phyloP scores from a whole-genome alignment of 345 rosid species.

The Acer campestre region DNA sequence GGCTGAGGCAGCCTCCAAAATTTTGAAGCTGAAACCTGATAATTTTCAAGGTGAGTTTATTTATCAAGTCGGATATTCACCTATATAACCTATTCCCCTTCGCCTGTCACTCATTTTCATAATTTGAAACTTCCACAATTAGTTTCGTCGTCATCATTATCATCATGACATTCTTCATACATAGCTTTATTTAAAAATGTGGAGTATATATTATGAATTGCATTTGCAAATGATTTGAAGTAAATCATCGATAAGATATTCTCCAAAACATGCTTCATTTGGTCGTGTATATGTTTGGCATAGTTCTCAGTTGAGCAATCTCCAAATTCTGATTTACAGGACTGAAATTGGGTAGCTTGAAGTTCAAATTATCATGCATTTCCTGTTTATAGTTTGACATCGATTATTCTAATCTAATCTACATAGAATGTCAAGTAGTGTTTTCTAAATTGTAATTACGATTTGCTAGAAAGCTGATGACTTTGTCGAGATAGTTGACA shows the following conservation, averaged over 20 bases:
- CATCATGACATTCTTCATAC: neutral
- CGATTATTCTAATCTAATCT: neutral
- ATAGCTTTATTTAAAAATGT: neutral
- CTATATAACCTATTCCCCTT: neutral
- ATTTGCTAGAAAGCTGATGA: neutral
- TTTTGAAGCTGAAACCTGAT: slow-evolving; percentile 44
- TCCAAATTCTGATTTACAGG: neutral
- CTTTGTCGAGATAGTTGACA: neutral
- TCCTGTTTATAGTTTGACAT: neutral
- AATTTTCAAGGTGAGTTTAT: slow-evolving; percentile 50
- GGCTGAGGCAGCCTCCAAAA: slow-evolving; percentile 71
- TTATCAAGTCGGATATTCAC: neutral
- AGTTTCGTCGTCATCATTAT: neutral
- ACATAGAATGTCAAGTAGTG: neutral
- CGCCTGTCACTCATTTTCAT: neutral
- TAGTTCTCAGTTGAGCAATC: neutral
- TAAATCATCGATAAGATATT: too few species aligned
- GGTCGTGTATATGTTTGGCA: too few species aligned
- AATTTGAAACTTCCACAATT: neutral
- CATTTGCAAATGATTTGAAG: neutral
- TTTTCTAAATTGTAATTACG: neutral
- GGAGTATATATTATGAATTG: neutral
- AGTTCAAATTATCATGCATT: neutral
- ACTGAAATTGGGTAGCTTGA: neutral
- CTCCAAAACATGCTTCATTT: neutral